Base-by-base conservation (phyloP, 768 basidiomycete genomes). In the Xanthoconium stramineum region DNA sequence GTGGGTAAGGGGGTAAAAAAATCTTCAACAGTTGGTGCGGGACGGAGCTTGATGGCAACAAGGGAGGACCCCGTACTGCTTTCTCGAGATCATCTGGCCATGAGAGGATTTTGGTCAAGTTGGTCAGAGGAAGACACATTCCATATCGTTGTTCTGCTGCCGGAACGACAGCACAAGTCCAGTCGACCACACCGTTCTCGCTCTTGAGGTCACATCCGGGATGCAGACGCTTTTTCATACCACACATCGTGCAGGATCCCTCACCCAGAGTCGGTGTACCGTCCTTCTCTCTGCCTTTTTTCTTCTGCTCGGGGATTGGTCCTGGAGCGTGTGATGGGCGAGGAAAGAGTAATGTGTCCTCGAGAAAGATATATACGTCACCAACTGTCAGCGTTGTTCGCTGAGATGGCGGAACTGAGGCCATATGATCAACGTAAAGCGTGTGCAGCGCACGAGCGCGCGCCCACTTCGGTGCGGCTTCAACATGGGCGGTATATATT, bases 341-440 rank as follows among this genome's bases (percentile, higher is more conserved):
- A 20, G 72, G 69, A 58, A 76, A 78, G 33, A 67, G 67, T 15
- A 71, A 70, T 60, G 73, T 64, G 19, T 77, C 76, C 55, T 77
- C 76, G 19, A 80, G 66, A 73, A 77, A 81, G 37, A 63, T 70
- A 57, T 74, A 79, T 9, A 81, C 73, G 39, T 80, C 79, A 10
- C 71, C 76, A 3, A 72, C 68, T 6, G 72, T 74, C 19, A 79
- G 65, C 10, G 60, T 48, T 20, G 71, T 64, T 36, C 42, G 53
- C 32, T 53, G 68, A 19, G 40, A 49, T 3, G 61, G 58, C 33
- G 69, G 55, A 20, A 64, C 45, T 3, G 66, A 58, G 9, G 53
- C 38, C 50, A 65, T 60, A 37, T 60, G 56, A n/a, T 72, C 61
- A 11, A 70, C 61, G 51, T 80, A 80, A 29, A 75, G 73, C 9